Evolutionary conservation across 441 rosid genomes (phyloP).

Genomic region (Jatropha podagrica): DNA sequence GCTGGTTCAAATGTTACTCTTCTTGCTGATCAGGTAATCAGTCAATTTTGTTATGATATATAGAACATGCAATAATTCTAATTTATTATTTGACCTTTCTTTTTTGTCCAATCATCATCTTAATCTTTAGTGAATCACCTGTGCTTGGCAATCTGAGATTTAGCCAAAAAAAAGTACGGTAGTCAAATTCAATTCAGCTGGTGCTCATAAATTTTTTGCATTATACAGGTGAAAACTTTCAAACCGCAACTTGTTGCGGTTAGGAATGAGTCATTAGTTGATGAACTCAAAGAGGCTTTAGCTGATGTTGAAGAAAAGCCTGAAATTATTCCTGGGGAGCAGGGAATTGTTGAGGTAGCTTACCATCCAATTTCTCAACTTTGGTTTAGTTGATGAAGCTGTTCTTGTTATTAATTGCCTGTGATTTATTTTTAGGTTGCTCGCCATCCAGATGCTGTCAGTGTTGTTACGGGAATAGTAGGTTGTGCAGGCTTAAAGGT

Average conservation of each 20-base stretch:
- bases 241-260: slow-evolving; percentile 84
- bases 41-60: not conserved
- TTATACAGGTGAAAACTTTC: slow-evolving; percentile 69
- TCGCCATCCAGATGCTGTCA: slow-evolving; percentile 86
- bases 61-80: too few relatives aligned
- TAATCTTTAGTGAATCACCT: not conserved
- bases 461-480: slow-evolving; percentile 88
- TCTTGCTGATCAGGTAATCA: slow-evolving; percentile 86
- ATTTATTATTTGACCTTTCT: not conserved
- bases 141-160: not conserved
- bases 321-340: slow-evolving; percentile 86
- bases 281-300: slow-evolving; percentile 82
- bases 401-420: slow-evolving; percentile 17
- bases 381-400: slow-evolving; percentile 9
- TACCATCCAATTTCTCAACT: slow-evolving; percentile 11
- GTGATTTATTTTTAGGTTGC: slow-evolving; percentile 60
- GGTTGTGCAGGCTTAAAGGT: slow-evolving; percentile 97
- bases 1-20: slow-evolving; percentile 95
- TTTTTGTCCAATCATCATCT: not conserved
- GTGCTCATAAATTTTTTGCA: slow-evolving; percentile 12
- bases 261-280: slow-evolving; percentile 65
- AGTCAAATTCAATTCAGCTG: not conserved
- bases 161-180: not conserved
- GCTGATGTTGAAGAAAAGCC: slow-evolving; percentile 72
- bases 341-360: slow-evolving; percentile 75